Evolutionary conservation across 2,329 filamentous ascomycete genomes (phyloP), one percentile per base, ranked within the genome.

Genomic region (Fusarium sp.): DNA sequence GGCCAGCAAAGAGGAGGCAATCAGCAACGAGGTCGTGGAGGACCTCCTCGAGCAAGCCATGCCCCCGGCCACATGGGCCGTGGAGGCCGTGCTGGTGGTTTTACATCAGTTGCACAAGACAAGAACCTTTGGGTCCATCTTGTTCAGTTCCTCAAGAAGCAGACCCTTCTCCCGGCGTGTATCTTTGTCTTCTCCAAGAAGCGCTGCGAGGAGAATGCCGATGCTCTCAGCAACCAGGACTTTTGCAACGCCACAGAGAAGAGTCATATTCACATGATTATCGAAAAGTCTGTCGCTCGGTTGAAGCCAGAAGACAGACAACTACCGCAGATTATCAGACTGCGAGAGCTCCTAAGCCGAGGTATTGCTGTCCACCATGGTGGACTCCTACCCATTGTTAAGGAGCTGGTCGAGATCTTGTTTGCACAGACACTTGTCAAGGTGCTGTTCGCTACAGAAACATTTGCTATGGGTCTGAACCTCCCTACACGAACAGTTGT

Each of bases 111-210:
- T 67, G 95, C 95, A 0, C 96, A 99, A 82, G 96, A 99, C 83
- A 95, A 95, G 81, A 98, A 95, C 71, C 88, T 98, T 9, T 99
- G 96, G 96, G 96, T 98, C 38, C 94, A 98, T 79, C 89, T 99
- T 42, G 95, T 99, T 4, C 94, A 97, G 78, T 95, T 94, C 82
- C 87, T 99, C 62, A 94, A 92, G 77, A 98, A 97, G 81, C 91
- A 95, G 61, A 94, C 91, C 57, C 87, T 99, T 5, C 89, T 99
- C 5, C 96, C 96, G 1, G 94, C 93, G 10, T 98, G 96, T 81
- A 97, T 99, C 75, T 99, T 99, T 80, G 96, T 99, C 64, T 99
- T 99, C 83, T 99, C 96, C 4, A 99, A 98, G 85, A 98, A 96
- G 83, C 89, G 96, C 61, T 98, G 96, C 78, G 96, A 99, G 82